Evolutionary conservation across 257 asterid species (phyloP), one percentile per base, ranked within the genome.

Genomic region (Plantago major): DNA sequence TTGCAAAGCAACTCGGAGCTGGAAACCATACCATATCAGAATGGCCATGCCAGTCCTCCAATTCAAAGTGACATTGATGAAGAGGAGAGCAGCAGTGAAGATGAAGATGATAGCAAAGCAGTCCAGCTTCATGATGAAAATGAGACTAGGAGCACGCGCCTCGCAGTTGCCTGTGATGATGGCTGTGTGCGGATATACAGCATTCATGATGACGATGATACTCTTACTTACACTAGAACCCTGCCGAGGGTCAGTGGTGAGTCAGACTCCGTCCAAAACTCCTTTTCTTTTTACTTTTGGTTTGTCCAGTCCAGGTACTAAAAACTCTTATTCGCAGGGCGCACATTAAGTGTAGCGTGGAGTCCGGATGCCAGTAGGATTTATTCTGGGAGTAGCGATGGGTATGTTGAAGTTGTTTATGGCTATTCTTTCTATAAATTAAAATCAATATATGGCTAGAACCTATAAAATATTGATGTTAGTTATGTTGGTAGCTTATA

Each of bases 241-340:
- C 55, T 85, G 66, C 95, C 94, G 42, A 85, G 97, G 84, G 96
- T 87, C 79, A 78, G 84, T 66, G 96, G 97, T 90, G 96, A 90
- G 97, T 77, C 51, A 67, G 62, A 76, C 77, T 12, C 64, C 76
- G 77, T 64, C 26, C 52, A 38, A 44, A 57, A 57, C 30, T 44
- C 60, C 16, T 37, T 44, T 40, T 30, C 38, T 8, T 33, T 7
- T 40, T 17, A 2, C 37, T 47, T 22, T 38, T 52, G 22, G 56
- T 17, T 50, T 53, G 46, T 58, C 42, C 26, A 42, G 67, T 19
- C 3, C 13, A 43, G 42, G 11, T 57, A 16, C 56, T 57, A 45
- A 12, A 72, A 65, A 51, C 47, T 65, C 58, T 43, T 50, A 43
- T 65, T 62, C 44, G 68, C 78, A 90, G 96, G 97, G 51, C 87